phyloP scores from a whole-genome alignment of 495 filamentous ascomycete genomes.

The Tuber melanosporum region DNA sequence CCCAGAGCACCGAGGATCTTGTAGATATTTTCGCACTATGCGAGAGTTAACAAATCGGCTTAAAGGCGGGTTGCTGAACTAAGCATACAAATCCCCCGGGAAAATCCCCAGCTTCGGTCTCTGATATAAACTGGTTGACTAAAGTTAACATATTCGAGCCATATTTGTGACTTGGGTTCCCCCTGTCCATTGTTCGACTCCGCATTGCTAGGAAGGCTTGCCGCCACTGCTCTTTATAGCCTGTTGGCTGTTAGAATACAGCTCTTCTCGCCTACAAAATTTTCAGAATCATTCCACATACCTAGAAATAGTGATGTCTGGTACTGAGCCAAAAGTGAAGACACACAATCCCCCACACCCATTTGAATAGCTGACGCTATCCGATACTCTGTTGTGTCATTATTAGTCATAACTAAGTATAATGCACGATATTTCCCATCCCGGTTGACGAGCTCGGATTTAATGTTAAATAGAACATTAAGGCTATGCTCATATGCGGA shows the following conservation, averaged over 20 bases:
- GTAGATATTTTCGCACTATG: conserved; percentile 16
- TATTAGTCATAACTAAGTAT: neutral
- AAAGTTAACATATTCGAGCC: neutral
- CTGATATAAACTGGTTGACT: neutral
- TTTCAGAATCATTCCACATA: neutral
- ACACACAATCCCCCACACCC: neutral
- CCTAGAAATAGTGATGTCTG: conserved; percentile 11
- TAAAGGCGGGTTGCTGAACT: neutral
- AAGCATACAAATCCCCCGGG: conserved; percentile 14
- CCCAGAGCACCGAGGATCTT: neutral
- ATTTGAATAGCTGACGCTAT: neutral
- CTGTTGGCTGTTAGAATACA: conserved; percentile 9
- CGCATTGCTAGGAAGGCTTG: neutral
- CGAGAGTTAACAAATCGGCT: neutral
- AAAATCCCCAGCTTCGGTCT: conserved; percentile 7
- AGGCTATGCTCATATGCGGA: conserved; percentile 20
- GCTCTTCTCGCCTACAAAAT: neutral
- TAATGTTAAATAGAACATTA: neutral
- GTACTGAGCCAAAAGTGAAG: conserved; percentile 10
- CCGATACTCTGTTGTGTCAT: neutral
- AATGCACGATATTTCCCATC: neutral
- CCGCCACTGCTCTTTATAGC: neutral
- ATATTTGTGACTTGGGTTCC: no score
- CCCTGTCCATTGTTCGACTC: neutral
- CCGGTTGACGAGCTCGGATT: neutral